Evolutionary conservation across 371 early-diverging fungal genomes (phyloP), one percentile per base, ranked within the genome.

Genomic region (Actinomucor elegans): DNA sequence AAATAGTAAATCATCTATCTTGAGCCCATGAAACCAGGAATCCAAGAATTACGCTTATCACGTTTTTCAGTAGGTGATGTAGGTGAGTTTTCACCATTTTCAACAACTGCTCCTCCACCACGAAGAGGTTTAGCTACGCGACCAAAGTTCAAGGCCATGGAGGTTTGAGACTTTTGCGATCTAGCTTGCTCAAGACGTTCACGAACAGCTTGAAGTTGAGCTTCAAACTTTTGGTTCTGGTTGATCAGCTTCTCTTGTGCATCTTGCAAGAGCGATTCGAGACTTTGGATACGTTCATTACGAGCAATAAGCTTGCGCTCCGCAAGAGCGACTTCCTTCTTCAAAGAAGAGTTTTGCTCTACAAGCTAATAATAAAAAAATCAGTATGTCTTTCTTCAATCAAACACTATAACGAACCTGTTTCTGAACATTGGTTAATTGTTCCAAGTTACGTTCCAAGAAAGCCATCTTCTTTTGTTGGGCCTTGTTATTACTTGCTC

Each of bases 381-480:
- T 27, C 11, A 35, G 20, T n/a, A 15, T 1, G 29, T 55, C n/a
- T 32, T 27, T 4, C n/a, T 20, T 36, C 11, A 38, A 14, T 51
- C 21, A 6, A 2, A 41, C 2, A 43, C 14, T 92, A 41, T 85
- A 87, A 55, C 82, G 81, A 69, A 67, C 84, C 67, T 91, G 93
- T 80, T 92, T 93, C 67, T 97, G 97, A 36, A 96, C 94, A 50
- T 80, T 77, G 17, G 93, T 94, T 37, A 98, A 83, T 69, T 97
- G 96, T 59, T 97, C 95, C 31, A 98, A 75, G 65, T 96, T 94
- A 59, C 93, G 87, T 65, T 98, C 97, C 54, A 98, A 76, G 71
- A 96, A 88, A 17, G 90, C 88, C 92, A 96, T 91, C 80, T 96
- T 95, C 80, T 94, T 87, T 69, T 89, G 93, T 59, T 94, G 92